phyloP scores from a whole-genome alignment of 2,329 filamentous ascomycete species.

The Penicillium italicum region DNA sequence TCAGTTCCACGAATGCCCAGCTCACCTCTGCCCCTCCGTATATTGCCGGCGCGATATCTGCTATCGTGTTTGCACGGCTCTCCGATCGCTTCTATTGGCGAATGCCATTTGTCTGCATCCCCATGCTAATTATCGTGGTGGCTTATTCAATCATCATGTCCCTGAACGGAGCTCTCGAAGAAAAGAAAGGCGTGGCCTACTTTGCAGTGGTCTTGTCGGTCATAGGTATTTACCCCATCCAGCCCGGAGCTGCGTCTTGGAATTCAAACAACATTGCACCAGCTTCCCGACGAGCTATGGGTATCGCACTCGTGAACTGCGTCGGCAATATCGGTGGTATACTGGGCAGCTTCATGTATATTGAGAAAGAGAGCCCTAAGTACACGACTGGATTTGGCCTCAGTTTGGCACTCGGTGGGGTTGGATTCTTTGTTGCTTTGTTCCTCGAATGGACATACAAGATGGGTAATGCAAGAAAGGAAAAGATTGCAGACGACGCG shows the following conservation, averaged over 20 bases:
- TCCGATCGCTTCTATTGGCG: constrained; percentile 27
- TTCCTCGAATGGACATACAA: constrained; percentile 24
- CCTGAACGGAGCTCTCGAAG: constrained; percentile 19
- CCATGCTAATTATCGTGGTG: constrained; percentile 13
- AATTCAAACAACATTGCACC: constrained; percentile 27
- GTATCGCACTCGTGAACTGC: constrained; percentile 21
- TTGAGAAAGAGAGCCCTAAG: constrained; percentile 19
- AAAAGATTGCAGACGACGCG: constrained; percentile 2
- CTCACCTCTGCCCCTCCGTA: constrained; percentile 29
- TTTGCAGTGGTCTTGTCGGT: constrained; percentile 25
- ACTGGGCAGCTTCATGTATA: constrained; percentile 26
- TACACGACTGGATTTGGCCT: constrained; percentile 25
- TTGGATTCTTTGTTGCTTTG: constrained; percentile 17
- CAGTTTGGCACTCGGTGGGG: constrained; percentile 16
- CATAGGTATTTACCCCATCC: constrained; percentile 27
- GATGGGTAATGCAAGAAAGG: constrained; percentile 19
- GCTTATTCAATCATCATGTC: constrained; percentile 23
- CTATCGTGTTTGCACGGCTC: constrained; percentile 20
- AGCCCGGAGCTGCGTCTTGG: constrained; percentile 26
- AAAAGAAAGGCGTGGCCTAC: constrained; percentile 20
- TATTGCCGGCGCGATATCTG: constrained; percentile 25
- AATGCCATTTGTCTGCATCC: constrained; percentile 23
- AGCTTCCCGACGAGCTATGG: constrained; percentile 21
- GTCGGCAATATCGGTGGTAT: constrained; percentile 25
- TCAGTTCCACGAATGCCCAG: constrained; percentile 34